Percentiles rank a stretch among this genome's conserved stretches.
Evolutionary conservation across 805 yeast species (phyloP).

Genomic region (Ogataea pini): DNA sequence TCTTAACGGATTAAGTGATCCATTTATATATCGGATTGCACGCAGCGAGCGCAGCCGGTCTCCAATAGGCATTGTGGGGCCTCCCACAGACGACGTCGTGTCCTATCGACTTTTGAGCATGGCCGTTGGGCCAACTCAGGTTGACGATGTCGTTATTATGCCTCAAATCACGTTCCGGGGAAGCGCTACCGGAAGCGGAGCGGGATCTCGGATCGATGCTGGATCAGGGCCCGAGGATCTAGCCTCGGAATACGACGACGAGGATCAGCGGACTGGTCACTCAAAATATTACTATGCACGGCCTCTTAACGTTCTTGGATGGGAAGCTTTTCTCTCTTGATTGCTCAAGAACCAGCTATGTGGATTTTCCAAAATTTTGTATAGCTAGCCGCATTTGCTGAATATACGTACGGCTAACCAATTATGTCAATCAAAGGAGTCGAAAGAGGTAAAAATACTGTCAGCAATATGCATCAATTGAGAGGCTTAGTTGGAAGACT

Average conservation of each 20-base stretch:
- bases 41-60: conserved; percentile 21
- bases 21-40: conserved; percentile 28
- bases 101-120: conserved; percentile 30
- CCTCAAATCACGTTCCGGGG: conserved; percentile 36
- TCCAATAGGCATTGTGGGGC: conserved; percentile 28
- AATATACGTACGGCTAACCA: too few species aligned
- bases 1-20: conserved; percentile 24
- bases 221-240: not conserved
- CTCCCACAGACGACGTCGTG: conserved; percentile 24
- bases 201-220: not conserved
- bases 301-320: conserved; percentile 21
- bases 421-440: too few species aligned
- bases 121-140: conserved; percentile 34
- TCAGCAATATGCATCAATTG: too few species aligned
- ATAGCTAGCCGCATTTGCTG: too few species aligned
- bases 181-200: conserved; percentile 15
- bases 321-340: conserved; percentile 11
- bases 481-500: too few species aligned
- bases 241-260: conserved; percentile 27
- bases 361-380: too few species aligned
- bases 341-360: not conserved
- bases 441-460: too few species aligned
- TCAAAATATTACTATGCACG: conserved; percentile 30
- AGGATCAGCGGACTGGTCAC: conserved; percentile 28
- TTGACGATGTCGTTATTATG: conserved; percentile 31